Evolutionary conservation across 2,329 filamentous ascomycete species (phyloP), one percentile per base, ranked within the genome.

Genomic region (Xylaria digitata): DNA sequence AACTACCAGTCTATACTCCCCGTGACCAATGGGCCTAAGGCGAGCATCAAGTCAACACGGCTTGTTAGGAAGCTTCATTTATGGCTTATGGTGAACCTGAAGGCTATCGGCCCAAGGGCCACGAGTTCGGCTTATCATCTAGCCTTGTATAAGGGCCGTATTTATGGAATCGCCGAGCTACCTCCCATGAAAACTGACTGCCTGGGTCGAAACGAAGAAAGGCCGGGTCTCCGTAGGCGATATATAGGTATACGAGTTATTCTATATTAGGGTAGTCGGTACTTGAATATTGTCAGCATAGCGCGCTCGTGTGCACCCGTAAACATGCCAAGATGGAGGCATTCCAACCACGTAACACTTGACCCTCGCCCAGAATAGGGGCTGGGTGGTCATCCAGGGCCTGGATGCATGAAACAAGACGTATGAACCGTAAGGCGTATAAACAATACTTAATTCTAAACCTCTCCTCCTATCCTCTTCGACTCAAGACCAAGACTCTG

Each of bases 121-220:
- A 55, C 26, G n/a, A 43, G 54, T 40, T 34, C 13, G 49, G 42
- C 62, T 42, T 60, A 55, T 32, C 21, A 54, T 55, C n/a, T 7
- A 26, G 43, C 56, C 23, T 50, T 26, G 43, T 17, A 65, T 5
- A 5, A 30, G 50, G 42, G 42, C 1, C 6, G 3, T 30, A 19
- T 30, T 49, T 37, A 40, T 37, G 8, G 26, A 26, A 26, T 26
- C 26, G 26, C 5, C 26, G 37, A 56, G 32, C 37, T 26, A 40
- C 26, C 23, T 56, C 13, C 40, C n/a, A 15, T 5, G 37, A 21
- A 8, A 43, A 26, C 26, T 17, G 40, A 21, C 42, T 13, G 30
- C n/a, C 21, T n/a, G 6, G 21, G 37, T 9, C 17, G 4, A 46
- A 52, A 42, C 2, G 19, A 50, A 45, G 19, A 42, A 42, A 5